A percentile compares a stretch with the other conserved stretches of the same genome.
phyloP scores from a whole-genome alignment of 106 monocot species.

The Gastrodia elata region DNA sequence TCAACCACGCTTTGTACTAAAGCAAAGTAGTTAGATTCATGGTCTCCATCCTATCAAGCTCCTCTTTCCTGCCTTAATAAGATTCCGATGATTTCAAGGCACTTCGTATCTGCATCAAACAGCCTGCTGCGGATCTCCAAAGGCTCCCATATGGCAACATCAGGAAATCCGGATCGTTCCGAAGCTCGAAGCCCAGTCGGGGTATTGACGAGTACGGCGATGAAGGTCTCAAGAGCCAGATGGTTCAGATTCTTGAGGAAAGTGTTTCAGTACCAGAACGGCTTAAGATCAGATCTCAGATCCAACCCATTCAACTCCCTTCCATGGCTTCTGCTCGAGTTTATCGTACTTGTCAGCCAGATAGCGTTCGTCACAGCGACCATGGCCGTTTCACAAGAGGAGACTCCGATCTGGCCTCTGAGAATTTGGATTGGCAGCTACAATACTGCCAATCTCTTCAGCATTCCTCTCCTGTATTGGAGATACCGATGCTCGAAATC shows the following conservation, averaged over 20 bases:
- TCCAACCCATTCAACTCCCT: conserved; percentile 70
- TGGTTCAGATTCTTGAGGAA: conserved; percentile 74
- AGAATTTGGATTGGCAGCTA: conserved; percentile 64
- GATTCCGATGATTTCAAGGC: not conserved
- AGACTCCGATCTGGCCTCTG: conserved; percentile 69
- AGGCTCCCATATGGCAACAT: not conserved
- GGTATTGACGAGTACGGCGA: conserved; percentile 31
- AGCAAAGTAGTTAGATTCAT: conserved; percentile 84
- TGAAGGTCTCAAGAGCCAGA: conserved; percentile 55
- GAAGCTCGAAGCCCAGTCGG: conserved; percentile 11
- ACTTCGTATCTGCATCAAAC: not conserved
- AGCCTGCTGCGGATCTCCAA: not conserved
- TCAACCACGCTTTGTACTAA: conserved; percentile 42
- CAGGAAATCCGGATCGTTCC: not conserved
- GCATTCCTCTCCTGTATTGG: conserved; percentile 70
- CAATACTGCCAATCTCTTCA: conserved; percentile 55
- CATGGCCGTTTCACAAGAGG: conserved; percentile 27
- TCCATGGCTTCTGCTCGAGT: conserved; percentile 53
- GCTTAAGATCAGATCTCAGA: conserved; percentile 44
- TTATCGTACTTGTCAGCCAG: conserved; percentile 33
- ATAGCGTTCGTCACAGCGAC: conserved; percentile 23
- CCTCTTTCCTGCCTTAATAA: conserved; percentile 14
- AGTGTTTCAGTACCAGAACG: conserved; percentile 79
- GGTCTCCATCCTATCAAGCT: conserved; percentile 71
- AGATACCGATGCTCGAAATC: conserved; percentile 26